These are phyloP conservation scores for Umbelopsis sp. DNA, from an alignment of 192 early-diverging fungal species.

Conservation along the genomic window DNA sequence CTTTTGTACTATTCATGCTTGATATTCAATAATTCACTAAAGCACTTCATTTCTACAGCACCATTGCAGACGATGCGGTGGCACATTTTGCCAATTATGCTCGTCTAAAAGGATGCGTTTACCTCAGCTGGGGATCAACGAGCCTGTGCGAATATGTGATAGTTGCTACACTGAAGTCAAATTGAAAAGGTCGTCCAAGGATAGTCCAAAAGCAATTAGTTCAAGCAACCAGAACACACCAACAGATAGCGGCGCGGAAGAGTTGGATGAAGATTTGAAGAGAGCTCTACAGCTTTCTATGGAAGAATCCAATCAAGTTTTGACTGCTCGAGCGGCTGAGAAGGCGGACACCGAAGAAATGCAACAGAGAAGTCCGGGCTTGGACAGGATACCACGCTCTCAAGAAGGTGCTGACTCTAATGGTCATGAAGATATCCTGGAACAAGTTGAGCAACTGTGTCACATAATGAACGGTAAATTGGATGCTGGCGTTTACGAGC, in stretches of 20 bases:
- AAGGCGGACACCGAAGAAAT: neutral
- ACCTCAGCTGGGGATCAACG: slow-evolving; percentile 80
- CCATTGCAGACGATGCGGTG: slow-evolving; percentile 94
- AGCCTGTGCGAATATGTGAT: slow-evolving; percentile 93
- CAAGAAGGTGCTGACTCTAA: neutral
- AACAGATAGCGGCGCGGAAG: neutral
- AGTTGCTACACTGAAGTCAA: slow-evolving; percentile 71
- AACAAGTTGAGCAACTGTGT: neutral
- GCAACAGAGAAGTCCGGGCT: neutral
- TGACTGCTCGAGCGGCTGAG: neutral
- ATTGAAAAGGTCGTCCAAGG: neutral
- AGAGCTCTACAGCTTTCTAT: neutral
- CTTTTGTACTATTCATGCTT: neutral
- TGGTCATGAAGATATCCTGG: neutral
- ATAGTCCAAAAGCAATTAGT: no score
- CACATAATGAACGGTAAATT: neutral
- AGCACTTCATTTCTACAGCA: slow-evolving; percentile 46
- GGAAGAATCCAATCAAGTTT: neutral
- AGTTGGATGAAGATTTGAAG: slow-evolving; percentile 2
- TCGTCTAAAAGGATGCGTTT: slow-evolving; percentile 84
- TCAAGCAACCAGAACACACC: neutral
- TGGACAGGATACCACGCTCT: neutral
- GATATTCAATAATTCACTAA: neutral
- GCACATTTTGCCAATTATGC: slow-evolving; percentile 87
- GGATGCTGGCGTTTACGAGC: neutral